These are phyloP conservation scores for Rhodamnia rubescens DNA, from an alignment of 345 rosid species.

Conservation along the genomic window DNA sequence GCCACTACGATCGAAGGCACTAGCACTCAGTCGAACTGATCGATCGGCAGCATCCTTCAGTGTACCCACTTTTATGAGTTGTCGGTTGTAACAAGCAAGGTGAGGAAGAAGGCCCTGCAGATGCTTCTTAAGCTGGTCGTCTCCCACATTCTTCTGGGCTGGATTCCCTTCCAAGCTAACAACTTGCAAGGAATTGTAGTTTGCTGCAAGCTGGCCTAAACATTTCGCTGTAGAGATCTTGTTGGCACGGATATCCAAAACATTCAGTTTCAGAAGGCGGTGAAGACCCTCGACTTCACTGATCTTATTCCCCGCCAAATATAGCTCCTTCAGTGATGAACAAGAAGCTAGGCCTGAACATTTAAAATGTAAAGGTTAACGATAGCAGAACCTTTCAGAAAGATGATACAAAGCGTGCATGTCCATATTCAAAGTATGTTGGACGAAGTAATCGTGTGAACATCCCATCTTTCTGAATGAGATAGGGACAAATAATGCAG, in stretches of 20 bases:
- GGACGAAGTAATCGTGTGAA: neutral
- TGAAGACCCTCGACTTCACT: conserved; percentile 96
- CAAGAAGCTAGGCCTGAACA: conserved; percentile 80
- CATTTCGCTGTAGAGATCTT: conserved; percentile 78
- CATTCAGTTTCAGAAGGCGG: conserved; percentile 71
- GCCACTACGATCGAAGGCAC: conserved; percentile 38
- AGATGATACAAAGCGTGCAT: neutral
- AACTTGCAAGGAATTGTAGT: conserved; percentile 87
- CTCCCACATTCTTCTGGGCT: conserved; percentile 93
- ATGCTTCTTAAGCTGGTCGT: conserved; percentile 78
- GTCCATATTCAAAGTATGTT: neutral
- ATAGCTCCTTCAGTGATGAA: conserved; percentile 87
- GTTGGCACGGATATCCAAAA: conserved; percentile 84
- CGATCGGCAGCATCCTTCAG: conserved; percentile 60
- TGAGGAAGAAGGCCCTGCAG: conserved; percentile 77
- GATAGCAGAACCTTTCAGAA: neutral
- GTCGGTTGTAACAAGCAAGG: conserved; percentile 70
- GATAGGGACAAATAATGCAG: neutral
- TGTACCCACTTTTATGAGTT: conserved; percentile 42
- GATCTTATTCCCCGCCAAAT: conserved; percentile 88
- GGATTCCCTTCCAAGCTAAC: conserved; percentile 97
- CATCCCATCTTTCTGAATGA: neutral
- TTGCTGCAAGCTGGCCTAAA: conserved; percentile 95
- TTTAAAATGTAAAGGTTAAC: neutral
- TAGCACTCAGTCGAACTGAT: conserved; percentile 46